These are phyloP conservation scores for Thalassiosira ordinaria DNA, from an alignment of 352 stramenopile species.

Conservation along the genomic window DNA sequence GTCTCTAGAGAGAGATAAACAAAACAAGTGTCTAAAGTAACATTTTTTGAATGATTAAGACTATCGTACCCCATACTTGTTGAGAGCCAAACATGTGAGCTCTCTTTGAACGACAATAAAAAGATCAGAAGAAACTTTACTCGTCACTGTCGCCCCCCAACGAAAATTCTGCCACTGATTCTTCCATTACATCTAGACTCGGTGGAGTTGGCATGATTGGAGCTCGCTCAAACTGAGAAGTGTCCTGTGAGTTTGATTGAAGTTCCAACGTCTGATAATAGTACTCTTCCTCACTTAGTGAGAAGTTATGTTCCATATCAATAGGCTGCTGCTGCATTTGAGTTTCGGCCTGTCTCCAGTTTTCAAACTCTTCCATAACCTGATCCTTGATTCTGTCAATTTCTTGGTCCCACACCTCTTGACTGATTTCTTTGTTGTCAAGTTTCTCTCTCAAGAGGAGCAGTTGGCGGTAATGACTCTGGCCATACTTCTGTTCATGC, in stretches of 20 bases:
- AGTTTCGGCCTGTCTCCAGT: slow-evolving; percentile 37
- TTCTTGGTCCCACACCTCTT: slow-evolving; percentile 59
- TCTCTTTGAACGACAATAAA: neutral
- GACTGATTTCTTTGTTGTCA: slow-evolving; percentile 53
- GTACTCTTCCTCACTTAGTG: slow-evolving; percentile 55
- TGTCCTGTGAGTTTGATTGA: slow-evolving; percentile 28
- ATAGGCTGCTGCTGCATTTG: slow-evolving; percentile 6
- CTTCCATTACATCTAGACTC: slow-evolving; percentile 40
- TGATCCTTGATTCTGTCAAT: slow-evolving; percentile 58
- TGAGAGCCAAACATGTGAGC: slow-evolving; percentile 1
- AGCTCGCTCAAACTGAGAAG: slow-evolving; percentile 25
- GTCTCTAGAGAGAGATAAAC: too few species aligned
- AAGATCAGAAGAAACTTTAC: neutral
- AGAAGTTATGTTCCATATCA: slow-evolving; percentile 53
- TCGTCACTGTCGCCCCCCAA: slow-evolving; percentile 24
- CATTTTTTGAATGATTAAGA: slow-evolving; percentile 11
- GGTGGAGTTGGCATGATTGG: slow-evolving; percentile 40
- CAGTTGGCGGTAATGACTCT: slow-evolving; percentile 57
- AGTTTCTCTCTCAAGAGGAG: slow-evolving; percentile 57
- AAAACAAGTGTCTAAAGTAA: too few species aligned
- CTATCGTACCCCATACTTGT: slow-evolving; percentile 8
- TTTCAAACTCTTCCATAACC: slow-evolving; percentile 57
- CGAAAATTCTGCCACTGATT: slow-evolving; percentile 50
- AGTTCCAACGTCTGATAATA: slow-evolving; percentile 54
- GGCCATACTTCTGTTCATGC: slow-evolving; percentile 83